These are phyloP conservation scores for Rhodotorula diobovata DNA, from an alignment of 768 basidiomycete genomes.

Conservation along the genomic window DNA sequence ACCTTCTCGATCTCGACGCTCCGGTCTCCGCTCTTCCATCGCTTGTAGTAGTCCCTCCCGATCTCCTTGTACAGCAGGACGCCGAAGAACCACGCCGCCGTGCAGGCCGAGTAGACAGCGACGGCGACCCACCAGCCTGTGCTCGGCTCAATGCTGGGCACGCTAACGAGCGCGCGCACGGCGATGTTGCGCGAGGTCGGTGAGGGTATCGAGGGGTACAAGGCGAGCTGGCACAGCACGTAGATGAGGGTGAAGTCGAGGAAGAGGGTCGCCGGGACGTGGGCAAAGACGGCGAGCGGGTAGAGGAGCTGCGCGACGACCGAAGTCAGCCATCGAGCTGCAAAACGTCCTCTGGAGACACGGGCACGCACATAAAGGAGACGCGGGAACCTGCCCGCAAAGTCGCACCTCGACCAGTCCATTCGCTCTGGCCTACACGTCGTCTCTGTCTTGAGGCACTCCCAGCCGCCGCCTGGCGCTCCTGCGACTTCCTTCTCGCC, in stretches of 20 bases:
- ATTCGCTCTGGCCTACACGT: conserved; percentile 14
- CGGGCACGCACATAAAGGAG: conserved; percentile 14
- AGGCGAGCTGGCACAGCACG: conserved; percentile 28
- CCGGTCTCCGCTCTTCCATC: conserved; percentile 10
- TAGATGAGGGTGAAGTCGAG: conserved; percentile 37
- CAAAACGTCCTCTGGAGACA: rapidly evolving
- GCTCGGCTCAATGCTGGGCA: conserved; percentile 5
- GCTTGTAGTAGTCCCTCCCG: neutral
- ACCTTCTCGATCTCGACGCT: conserved; percentile 23
- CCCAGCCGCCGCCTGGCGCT: conserved; percentile 7
- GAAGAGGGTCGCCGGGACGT: conserved; percentile 27
- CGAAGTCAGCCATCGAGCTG: neutral
- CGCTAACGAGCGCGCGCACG: conserved; percentile 12
- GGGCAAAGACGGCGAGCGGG: conserved; percentile 25
- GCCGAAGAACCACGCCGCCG: conserved; percentile 15
- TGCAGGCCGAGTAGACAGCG: conserved; percentile 24
- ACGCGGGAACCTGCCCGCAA: conserved; percentile 19
- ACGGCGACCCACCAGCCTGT: conserved; percentile 31
- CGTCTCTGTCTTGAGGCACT: conserved; percentile 10
- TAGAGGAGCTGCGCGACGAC: conserved; percentile 16
- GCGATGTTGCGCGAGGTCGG: conserved; percentile 1
- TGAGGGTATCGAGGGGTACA: conserved; percentile 17
- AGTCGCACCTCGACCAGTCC: conserved; percentile 24
- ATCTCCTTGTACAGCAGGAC: conserved; percentile 11
- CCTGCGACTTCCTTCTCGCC: neutral